Evolutionary conservation across 805 yeast genomes (phyloP).

Genomic region (Kuraishia floccosa): DNA sequence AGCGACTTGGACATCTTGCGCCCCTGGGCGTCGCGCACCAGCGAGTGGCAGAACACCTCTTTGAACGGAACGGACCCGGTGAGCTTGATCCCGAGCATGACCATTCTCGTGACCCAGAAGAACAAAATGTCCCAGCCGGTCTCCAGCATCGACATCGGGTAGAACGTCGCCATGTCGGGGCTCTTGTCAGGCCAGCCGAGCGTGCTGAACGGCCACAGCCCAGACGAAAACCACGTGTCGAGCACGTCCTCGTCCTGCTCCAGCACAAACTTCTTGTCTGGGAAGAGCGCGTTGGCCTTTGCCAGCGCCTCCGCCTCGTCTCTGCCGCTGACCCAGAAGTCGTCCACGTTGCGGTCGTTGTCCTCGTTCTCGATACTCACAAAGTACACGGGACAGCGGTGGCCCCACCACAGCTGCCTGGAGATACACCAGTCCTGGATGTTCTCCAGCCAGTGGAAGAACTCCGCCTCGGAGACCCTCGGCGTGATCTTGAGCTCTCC

Average conservation of each 20-base stretch:
- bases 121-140: constrained; percentile 99
- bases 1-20: constrained; percentile 97
- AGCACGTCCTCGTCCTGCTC: constrained; percentile 97
- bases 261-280: constrained; percentile 57
- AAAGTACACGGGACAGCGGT: constrained; percentile 93
- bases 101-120: constrained; percentile 99
- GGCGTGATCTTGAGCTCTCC: constrained; percentile 82
- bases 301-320: constrained; percentile 68
- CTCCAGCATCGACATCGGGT: constrained; percentile 90
- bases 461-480: constrained; percentile 84
- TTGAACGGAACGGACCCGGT: constrained; percentile 88
- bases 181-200: constrained; percentile 88
- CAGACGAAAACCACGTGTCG: constrained; percentile 98
- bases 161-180: constrained; percentile 62
- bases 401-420: constrained; percentile 90
- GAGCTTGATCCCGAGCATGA: constrained; percentile 78
- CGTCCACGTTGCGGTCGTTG: constrained; percentile 48
- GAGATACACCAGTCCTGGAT: constrained; percentile 99
- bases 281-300: constrained; percentile 69
- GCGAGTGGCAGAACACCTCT: constrained; percentile 96
- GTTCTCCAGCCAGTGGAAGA: constrained; percentile 89
- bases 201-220: constrained; percentile 95
- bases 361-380: constrained; percentile 70
- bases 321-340: constrained; percentile 90
- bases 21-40: constrained; percentile 98